Conservation (phyloP, 306 rosid species). For the Ormosia emarginata region DNA sequence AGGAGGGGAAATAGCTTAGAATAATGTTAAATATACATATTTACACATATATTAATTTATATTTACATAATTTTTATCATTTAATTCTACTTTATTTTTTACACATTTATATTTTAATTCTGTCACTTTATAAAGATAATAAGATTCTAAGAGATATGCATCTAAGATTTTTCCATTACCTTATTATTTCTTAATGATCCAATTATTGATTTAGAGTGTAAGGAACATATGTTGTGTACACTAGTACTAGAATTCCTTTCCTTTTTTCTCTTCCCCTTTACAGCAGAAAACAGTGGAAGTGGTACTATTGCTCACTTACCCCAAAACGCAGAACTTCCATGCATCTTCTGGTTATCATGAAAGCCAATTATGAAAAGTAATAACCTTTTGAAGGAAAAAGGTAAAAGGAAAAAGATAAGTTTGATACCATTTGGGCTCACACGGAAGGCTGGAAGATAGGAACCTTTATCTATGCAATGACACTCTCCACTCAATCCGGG, state of each 20-base stretch:
- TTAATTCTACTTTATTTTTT: too few relatives aligned
- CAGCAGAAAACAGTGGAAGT: background rate
- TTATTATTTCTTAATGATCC: background rate
- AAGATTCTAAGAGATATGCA: too few relatives aligned
- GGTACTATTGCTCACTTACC: slow-evolving; percentile 13
- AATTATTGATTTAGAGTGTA: background rate
- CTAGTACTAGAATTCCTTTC: slow-evolving; percentile 3
- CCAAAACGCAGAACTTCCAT: slow-evolving; percentile 6
- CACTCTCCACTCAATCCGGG: slow-evolving; percentile 30
- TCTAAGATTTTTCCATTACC: too few relatives aligned
- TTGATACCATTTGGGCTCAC: slow-evolving; percentile 31
- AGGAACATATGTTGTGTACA: background rate
- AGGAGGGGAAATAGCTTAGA: background rate
- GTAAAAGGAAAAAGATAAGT: slow-evolving; percentile 20
- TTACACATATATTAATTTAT: too few relatives aligned
- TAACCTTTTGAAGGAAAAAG: slow-evolving; percentile 18
- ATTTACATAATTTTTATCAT: too few relatives aligned
- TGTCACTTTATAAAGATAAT: too few relatives aligned
- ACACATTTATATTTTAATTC: too few relatives aligned
- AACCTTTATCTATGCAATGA: slow-evolving; percentile 32
- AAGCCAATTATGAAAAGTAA: slow-evolving; percentile 30
- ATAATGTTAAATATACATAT: too few relatives aligned
- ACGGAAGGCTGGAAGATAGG: slow-evolving; percentile 3
- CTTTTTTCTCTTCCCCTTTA: background rate
- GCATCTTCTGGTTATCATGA: slow-evolving; percentile 11